Evolutionary conservation across 345 rosid species (phyloP).

Genomic region (Melaleuca quinquenervia): DNA sequence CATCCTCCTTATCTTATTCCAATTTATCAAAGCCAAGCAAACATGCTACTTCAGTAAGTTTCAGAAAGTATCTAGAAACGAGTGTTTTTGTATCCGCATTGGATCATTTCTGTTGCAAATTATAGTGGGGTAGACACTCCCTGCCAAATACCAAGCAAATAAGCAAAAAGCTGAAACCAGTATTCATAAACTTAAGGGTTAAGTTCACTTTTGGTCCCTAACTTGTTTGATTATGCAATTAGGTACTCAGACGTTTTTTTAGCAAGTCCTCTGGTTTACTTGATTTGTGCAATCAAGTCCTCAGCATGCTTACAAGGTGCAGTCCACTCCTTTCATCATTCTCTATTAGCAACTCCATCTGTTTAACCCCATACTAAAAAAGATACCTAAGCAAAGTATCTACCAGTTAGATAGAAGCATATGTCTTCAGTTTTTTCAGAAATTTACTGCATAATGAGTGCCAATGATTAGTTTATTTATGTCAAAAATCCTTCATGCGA

Average conservation of each 20-base stretch:
- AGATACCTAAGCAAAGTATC: not conserved
- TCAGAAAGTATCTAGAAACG: not conserved
- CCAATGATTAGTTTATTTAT: not conserved
- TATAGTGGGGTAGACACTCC: not conserved
- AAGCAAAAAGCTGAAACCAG: not conserved
- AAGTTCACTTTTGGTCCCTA: not conserved
- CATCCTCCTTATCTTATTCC: not conserved
- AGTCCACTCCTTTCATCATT: not conserved
- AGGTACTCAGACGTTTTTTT: not conserved
- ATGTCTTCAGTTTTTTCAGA: not conserved
- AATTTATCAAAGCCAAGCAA: not conserved
- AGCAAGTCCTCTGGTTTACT: not conserved
- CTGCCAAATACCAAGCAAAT: not conserved
- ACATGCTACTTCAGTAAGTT: not conserved
- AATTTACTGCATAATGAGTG: not conserved
- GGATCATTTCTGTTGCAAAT: not conserved
- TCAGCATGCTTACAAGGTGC: not conserved
- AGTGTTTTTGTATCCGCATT: not conserved
- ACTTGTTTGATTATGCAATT: not conserved
- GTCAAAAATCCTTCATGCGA: not conserved
- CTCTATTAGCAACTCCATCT: not conserved
- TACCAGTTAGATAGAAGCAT: not conserved
- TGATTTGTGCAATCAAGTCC: not conserved
- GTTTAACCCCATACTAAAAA: not conserved
- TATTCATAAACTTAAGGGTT: not conserved